phyloP scores from a whole-genome alignment of 257 asterid species.

The Fraxinus pennsylvanica region DNA sequence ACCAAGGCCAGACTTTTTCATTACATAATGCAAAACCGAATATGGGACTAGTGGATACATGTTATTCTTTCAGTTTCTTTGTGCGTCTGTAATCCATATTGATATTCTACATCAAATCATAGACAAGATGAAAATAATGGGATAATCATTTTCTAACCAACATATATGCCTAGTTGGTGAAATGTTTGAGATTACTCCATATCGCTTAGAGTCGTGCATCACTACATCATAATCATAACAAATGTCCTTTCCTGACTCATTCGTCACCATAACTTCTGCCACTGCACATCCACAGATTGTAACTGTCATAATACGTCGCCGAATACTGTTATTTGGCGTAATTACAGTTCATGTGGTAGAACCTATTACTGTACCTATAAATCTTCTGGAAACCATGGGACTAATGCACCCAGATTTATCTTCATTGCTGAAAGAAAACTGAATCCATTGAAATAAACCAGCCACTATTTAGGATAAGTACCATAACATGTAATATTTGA shows the following conservation, averaged over 20 bases:
- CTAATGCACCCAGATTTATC: neutral
- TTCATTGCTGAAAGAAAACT: neutral
- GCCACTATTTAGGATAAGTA: neutral
- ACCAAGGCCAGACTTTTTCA: neutral
- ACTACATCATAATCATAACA: neutral
- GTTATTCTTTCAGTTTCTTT: neutral
- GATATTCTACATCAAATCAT: neutral
- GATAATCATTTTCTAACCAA: neutral
- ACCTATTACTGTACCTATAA: too few relatives aligned
- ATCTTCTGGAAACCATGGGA: neutral
- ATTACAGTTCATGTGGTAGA: neutral
- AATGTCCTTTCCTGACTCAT: neutral
- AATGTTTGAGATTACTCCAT: neutral
- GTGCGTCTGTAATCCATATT: neutral
- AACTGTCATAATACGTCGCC: neutral
- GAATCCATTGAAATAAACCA: neutral
- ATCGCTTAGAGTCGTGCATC: neutral
- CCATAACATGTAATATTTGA: neutral
- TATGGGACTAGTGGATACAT: neutral
- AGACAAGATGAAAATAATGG: neutral
- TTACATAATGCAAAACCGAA: neutral
- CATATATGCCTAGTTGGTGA: neutral
- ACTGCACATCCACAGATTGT: neutral
- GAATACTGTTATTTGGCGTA: neutral
- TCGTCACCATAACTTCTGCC: neutral